phyloP scores from a whole-genome alignment of 163 green algal genomes.

The Prototheca stagnorum region DNA sequence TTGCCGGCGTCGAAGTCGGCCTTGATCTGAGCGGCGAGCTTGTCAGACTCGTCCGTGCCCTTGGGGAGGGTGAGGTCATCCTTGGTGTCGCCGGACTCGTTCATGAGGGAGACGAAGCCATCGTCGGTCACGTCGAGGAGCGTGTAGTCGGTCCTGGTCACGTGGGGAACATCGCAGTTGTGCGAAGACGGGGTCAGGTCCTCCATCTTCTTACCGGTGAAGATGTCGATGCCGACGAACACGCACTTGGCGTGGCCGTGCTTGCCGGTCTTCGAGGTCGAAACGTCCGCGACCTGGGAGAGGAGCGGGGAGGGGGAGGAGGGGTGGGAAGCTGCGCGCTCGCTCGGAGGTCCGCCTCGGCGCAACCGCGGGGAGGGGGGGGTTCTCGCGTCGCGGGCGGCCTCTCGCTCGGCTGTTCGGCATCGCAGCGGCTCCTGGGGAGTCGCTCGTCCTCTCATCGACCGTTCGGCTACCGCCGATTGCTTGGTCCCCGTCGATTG shows the following conservation, averaged over 20 bases:
- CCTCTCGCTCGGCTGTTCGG: background rate
- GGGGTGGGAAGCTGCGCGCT: background rate
- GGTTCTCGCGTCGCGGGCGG: background rate
- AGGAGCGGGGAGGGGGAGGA: background rate
- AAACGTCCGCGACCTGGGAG: slow-evolving; percentile 93
- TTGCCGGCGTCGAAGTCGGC: slow-evolving; percentile 69
- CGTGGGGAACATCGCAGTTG: slow-evolving; percentile 76
- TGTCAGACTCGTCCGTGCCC: slow-evolving; percentile 73
- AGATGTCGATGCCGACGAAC: slow-evolving; percentile 94
- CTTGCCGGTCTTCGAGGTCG: slow-evolving; percentile 93
- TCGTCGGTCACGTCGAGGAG: slow-evolving; percentile 94
- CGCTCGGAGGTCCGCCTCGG: background rate
- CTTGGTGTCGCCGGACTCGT: slow-evolving; percentile 73
- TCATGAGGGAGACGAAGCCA: slow-evolving; percentile 81
- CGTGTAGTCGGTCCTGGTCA: slow-evolving; percentile 82
- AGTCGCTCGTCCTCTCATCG: no score
- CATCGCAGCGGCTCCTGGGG: no score
- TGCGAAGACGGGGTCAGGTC: slow-evolving; percentile 94
- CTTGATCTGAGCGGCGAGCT: slow-evolving; percentile 74
- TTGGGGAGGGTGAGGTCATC: slow-evolving; percentile 89
- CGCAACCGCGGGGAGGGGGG: background rate
- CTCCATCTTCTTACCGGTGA: slow-evolving; percentile 98
- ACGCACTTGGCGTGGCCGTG: slow-evolving; percentile 97
- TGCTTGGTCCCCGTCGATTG: no score
- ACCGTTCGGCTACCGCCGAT: no score